A percentile compares a stretch with the other conserved stretches of the same genome.
These are phyloP conservation scores for Thinopyrum elongatum DNA, from an alignment of 176 grass and related monocot species.

Conservation along the genomic window DNA sequence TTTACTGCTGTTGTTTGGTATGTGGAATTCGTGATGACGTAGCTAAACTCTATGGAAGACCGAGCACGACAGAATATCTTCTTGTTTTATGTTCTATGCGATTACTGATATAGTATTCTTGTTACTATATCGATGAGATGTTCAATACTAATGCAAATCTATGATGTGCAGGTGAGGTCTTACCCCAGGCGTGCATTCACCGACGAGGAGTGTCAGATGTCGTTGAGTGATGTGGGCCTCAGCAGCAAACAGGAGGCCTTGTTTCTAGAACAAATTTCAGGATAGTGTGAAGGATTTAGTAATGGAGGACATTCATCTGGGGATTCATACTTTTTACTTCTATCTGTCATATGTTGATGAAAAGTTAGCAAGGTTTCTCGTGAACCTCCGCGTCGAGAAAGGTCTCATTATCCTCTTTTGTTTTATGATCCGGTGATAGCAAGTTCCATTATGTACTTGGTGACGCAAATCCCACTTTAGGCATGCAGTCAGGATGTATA, in stretches of 20 bases:
- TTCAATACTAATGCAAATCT: not conserved
- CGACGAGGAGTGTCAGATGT: conserved; percentile 56
- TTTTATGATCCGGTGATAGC: not conserved
- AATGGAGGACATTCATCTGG: not conserved
- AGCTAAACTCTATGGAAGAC: not conserved
- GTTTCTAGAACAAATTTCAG: conserved; percentile 81
- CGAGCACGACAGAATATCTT: not conserved
- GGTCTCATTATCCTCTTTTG: not conserved
- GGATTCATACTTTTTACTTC: not conserved
- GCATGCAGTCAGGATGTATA: conserved; percentile 22
- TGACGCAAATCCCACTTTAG: not conserved
- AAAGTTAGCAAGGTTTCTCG: not conserved
- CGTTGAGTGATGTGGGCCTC: conserved; percentile 72
- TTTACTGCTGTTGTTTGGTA: not conserved
- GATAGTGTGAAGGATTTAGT: conserved; percentile 14
- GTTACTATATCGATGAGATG: not conserved
- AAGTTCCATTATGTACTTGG: no score
- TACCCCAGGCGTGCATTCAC: conserved; percentile 79
- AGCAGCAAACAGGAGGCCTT: conserved; percentile 89
- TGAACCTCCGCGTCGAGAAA: not conserved
- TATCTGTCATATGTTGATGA: not conserved
- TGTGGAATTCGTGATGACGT: not conserved
- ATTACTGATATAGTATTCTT: not conserved
- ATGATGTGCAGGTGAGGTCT: conserved; percentile 64
- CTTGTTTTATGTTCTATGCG: not conserved